These are phyloP conservation scores for Leishmania tropica DNA, from an alignment of 208 protist genomes.

Conservation along the genomic window DNA sequence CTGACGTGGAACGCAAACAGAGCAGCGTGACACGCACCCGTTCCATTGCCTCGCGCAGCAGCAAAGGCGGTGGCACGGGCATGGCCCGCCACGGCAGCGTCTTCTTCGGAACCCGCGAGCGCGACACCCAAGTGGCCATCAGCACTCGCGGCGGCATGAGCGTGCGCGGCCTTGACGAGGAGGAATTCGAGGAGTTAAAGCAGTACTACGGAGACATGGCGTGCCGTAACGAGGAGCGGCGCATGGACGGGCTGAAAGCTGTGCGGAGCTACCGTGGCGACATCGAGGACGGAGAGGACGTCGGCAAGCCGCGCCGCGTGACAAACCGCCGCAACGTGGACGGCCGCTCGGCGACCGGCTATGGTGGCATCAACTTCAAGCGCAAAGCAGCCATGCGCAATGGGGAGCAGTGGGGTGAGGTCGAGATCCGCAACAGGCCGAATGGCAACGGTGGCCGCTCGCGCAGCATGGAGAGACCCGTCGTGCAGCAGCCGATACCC, in stretches of 20 bases:
- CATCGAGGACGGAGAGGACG: slow-evolving; percentile 57
- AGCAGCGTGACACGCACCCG: slow-evolving; percentile 29
- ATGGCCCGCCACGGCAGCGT: slow-evolving; percentile 54
- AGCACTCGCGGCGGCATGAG: slow-evolving; percentile 50
- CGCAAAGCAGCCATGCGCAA: slow-evolving; percentile 56
- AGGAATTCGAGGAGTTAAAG: slow-evolving; percentile 43
- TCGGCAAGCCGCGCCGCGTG: slow-evolving; percentile 65
- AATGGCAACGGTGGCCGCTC: neutral
- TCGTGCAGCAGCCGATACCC: slow-evolving; percentile 13
- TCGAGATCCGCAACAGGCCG: slow-evolving; percentile 38
- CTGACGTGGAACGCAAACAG: slow-evolving; percentile 29
- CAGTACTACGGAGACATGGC: slow-evolving; percentile 81
- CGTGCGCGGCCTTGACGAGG: slow-evolving; percentile 21
- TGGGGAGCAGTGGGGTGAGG: slow-evolving; percentile 62
- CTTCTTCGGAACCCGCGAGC: slow-evolving; percentile 42
- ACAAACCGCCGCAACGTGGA: slow-evolving; percentile 41
- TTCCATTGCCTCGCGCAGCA: slow-evolving; percentile 23
- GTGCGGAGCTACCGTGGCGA: slow-evolving; percentile 53
- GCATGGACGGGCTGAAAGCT: slow-evolving; percentile 50
- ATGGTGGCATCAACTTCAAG: slow-evolving; percentile 75
- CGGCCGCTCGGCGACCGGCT: slow-evolving; percentile 48
- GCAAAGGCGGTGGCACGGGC: slow-evolving; percentile 28
- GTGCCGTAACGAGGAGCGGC: slow-evolving; percentile 34
- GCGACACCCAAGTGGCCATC: slow-evolving; percentile 52
- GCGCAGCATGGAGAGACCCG: slow-evolving; percentile 3